These are phyloP conservation scores for Gymnopilus junonius DNA, from an alignment of 768 basidiomycete genomes.

Conservation along the genomic window DNA sequence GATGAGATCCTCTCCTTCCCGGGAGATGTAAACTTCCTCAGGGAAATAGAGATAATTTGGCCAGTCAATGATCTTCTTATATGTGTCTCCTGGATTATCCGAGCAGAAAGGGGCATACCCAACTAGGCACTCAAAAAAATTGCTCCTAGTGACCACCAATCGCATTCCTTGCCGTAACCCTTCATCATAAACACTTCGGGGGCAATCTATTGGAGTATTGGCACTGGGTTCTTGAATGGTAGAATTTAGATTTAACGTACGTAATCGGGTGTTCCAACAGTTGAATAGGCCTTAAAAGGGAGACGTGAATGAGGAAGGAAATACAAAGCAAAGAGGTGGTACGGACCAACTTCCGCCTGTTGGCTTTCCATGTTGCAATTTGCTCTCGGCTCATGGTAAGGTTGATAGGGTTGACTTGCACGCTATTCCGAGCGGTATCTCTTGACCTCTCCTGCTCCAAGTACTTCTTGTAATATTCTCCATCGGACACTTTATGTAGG, in stretches of 20 bases:
- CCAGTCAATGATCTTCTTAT: constrained; percentile 99
- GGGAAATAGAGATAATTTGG: constrained; percentile 89
- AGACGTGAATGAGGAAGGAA: constrained; percentile 3
- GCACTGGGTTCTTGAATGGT: constrained; percentile 21
- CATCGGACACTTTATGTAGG: constrained; percentile 95
- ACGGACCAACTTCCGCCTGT: constrained; percentile 88
- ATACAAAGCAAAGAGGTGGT: neutral
- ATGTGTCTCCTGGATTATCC: constrained; percentile 96
- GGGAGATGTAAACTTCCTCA: constrained; percentile 91
- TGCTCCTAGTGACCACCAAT: constrained; percentile 99
- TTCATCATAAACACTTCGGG: constrained; percentile 97
- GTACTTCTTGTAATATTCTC: constrained; percentile 90
- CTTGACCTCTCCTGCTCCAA: constrained; percentile 76
- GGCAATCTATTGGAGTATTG: constrained; percentile 71
- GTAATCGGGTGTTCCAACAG: constrained; percentile 69
- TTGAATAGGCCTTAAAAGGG: constrained; percentile 85
- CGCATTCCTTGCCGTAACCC: constrained; percentile 98
- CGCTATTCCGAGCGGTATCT: constrained; percentile 83
- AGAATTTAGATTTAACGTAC: constrained; percentile 41
- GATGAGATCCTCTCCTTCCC: constrained; percentile 91
- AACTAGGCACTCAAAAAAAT: constrained; percentile 99
- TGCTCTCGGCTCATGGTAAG: constrained; percentile 96
- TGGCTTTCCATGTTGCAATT: constrained; percentile 99
- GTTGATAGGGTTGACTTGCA: constrained; percentile 97
- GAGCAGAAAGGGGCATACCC: constrained; percentile 99